Conservation (phyloP, 2,329 filamentous ascomycete species). For the Colletotrichum australisinense region DNA sequence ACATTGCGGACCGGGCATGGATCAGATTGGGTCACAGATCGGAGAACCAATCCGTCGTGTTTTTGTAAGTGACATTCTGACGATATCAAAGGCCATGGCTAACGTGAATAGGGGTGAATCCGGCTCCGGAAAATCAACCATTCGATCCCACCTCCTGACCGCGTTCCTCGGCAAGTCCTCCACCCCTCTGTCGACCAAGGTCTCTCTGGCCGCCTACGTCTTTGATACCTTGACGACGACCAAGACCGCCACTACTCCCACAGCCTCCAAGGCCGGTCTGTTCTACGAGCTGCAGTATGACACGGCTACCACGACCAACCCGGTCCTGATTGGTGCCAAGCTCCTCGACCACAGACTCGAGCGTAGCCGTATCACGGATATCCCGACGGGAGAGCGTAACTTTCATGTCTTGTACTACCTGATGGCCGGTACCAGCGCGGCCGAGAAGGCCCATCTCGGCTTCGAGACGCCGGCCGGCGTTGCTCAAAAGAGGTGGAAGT, state of each 20-base stretch:
- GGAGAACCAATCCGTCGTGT: slow-evolving; percentile 93
- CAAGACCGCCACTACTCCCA: slow-evolving; percentile 94
- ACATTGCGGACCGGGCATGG: slow-evolving; percentile 88
- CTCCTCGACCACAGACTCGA: slow-evolving; percentile 93
- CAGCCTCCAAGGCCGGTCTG: slow-evolving; percentile 93
- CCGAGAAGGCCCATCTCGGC: slow-evolving; percentile 88
- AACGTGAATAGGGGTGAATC: slow-evolving; percentile 81
- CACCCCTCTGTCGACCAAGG: slow-evolving; percentile 91
- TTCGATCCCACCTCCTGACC: slow-evolving; percentile 88
- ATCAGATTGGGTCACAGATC: slow-evolving; percentile 86
- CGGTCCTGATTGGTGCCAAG: slow-evolving; percentile 92
- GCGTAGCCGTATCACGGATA: slow-evolving; percentile 88
- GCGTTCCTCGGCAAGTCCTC: slow-evolving; percentile 89
- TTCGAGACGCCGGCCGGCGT: slow-evolving; percentile 61
- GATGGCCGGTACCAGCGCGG: slow-evolving; percentile 87
- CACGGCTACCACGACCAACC: slow-evolving; percentile 84
- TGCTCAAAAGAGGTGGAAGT: slow-evolving; percentile 88
- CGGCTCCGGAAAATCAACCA: slow-evolving; percentile 93
- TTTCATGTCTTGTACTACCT: slow-evolving; percentile 98
- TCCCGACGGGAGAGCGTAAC: slow-evolving; percentile 95
- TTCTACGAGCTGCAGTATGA: slow-evolving; percentile 98
- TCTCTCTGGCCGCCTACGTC: slow-evolving; percentile 92
- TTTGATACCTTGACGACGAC: slow-evolving; percentile 98
- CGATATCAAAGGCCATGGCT: background rate
- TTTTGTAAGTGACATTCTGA: slow-evolving; percentile 76